Conservation (phyloP, 2,329 filamentous ascomycete genomes). For the Colletotrichum sp. region DNA sequence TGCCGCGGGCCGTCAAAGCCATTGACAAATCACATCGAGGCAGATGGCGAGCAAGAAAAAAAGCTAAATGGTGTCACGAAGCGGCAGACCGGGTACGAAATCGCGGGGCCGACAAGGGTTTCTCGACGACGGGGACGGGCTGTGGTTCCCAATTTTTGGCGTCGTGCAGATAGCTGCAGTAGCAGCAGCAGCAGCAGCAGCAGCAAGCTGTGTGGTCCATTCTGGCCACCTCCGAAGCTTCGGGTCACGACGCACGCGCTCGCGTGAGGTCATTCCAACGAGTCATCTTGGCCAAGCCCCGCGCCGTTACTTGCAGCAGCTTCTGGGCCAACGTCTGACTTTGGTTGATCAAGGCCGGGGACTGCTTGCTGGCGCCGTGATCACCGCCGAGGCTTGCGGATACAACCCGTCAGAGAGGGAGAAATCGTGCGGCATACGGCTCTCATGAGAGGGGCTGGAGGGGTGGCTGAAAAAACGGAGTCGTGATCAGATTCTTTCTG, state of each 20-base stretch:
- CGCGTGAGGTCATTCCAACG: constrained; percentile 13
- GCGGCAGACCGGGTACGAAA: constrained; percentile 9
- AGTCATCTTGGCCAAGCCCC: constrained; percentile 3
- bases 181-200: background rate
- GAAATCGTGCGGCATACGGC: background rate
- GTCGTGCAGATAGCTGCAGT: constrained; percentile 3
- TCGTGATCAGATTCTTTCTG: constrained; percentile 17
- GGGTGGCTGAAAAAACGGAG: constrained; percentile 19
- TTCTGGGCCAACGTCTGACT: background rate
- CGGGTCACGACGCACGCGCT: background rate
- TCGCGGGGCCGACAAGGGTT: constrained; percentile 19
- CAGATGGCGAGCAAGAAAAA: constrained; percentile 2
- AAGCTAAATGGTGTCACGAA: constrained; percentile 6
- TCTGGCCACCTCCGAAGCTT: constrained; percentile 12
- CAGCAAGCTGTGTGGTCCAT: background rate
- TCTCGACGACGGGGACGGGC: background rate
- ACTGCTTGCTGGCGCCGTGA: constrained; percentile 8
- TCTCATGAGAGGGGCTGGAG: constrained; percentile 4
- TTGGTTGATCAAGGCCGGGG: background rate
- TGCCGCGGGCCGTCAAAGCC: constrained; percentile 7
- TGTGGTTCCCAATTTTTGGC: background rate
- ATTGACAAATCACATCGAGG: constrained; percentile 16
- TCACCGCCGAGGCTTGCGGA: constrained; percentile 9
- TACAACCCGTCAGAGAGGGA: background rate
- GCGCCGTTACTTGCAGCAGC: background rate